Percentiles rank a stretch among this genome's conserved stretches.
Evolutionary conservation across 352 stramenopile species (phyloP).

Genomic region (Chrysophaeum taylorii): DNA sequence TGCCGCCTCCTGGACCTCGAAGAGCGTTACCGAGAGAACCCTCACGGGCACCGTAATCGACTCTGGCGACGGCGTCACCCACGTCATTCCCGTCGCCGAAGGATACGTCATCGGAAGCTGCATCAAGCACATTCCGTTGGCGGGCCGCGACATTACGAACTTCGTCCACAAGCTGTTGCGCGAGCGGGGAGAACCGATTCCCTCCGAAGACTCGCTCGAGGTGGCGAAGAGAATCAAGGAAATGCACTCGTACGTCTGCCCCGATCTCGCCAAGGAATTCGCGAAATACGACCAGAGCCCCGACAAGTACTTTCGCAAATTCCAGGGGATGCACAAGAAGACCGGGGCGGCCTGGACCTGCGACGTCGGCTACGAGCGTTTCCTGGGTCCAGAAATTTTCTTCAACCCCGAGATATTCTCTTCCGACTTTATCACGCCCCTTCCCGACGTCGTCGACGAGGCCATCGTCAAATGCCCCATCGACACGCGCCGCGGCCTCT

Average conservation of each 20-base stretch:
- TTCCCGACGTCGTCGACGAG: conserved; percentile 85
- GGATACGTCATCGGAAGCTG: conserved; percentile 85
- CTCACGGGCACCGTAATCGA: conserved; percentile 76
- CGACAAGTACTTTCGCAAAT: conserved; percentile 76
- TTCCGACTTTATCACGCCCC: conserved; percentile 75
- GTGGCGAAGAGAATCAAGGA: conserved; percentile 82
- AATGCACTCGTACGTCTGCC: conserved; percentile 84
- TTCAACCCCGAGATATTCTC: conserved; percentile 93
- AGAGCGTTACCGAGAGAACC: conserved; percentile 63
- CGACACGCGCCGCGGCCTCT: conserved; percentile 78
- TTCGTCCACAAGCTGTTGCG: conserved; percentile 81
- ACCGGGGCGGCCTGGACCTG: conserved; percentile 70
- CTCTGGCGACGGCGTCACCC: conserved; percentile 73
- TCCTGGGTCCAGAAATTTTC: conserved; percentile 87
- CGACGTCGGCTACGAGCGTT: conserved; percentile 82
- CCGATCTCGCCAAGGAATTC: conserved; percentile 86
- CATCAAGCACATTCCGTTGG: conserved; percentile 85
- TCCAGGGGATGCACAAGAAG: conserved; percentile 46
- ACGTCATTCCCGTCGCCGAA: conserved; percentile 88
- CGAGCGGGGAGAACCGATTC: conserved; percentile 74
- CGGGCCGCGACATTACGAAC: conserved; percentile 81
- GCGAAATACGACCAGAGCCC: conserved; percentile 84
- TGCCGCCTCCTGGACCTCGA: conserved; percentile 80
- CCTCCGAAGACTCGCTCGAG: conserved; percentile 75
- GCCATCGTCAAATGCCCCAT: conserved; percentile 87